These are phyloP conservation scores for Ascochyta pisi DNA, from an alignment of 2,329 filamentous ascomycete genomes.

Conservation along the genomic window DNA sequence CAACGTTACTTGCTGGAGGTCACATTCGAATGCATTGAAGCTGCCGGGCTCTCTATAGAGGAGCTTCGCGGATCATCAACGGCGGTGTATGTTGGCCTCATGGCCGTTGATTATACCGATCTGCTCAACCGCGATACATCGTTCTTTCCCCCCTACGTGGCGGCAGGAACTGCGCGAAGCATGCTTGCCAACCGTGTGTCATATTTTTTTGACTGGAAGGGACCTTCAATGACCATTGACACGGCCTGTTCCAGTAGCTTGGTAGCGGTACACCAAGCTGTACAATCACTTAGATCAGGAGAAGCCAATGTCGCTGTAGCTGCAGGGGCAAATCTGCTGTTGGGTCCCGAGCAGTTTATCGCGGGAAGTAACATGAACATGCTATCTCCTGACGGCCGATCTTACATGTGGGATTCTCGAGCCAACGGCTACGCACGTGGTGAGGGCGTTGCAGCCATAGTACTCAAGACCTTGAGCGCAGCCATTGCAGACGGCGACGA, in stretches of 20 bases:
- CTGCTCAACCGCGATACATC: slow-evolving; percentile 10
- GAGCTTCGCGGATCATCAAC: slow-evolving; percentile 18
- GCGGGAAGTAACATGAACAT: slow-evolving; percentile 37
- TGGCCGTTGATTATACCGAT: slow-evolving; percentile 21
- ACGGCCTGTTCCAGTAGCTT: slow-evolving; percentile 49
- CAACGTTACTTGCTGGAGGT: slow-evolving; percentile 32
- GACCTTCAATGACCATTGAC: slow-evolving; percentile 48
- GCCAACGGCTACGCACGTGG: slow-evolving; percentile 61
- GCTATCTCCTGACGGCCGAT: slow-evolving; percentile 38
- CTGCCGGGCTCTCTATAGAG: slow-evolving; percentile 15
- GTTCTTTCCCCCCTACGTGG: slow-evolving; percentile 21
- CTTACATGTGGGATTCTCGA: slow-evolving; percentile 41
- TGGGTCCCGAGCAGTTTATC: slow-evolving; percentile 28
- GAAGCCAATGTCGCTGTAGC: slow-evolving; percentile 27
- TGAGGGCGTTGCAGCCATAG: slow-evolving; percentile 59
- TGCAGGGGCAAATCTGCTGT: slow-evolving; percentile 19
- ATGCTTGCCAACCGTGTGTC: slow-evolving; percentile 49
- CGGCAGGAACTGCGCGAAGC: slow-evolving; percentile 26
- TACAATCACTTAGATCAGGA: slow-evolving; percentile 18
- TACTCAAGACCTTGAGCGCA: slow-evolving; percentile 59
- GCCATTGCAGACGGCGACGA: slow-evolving; percentile 58
- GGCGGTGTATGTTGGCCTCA: slow-evolving; percentile 19
- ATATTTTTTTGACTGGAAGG: slow-evolving; percentile 48
- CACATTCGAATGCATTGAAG: slow-evolving; percentile 28
- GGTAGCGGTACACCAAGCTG: slow-evolving; percentile 36